phyloP scores from a whole-genome alignment of 805 yeast species.

The Metschnikowia matae region DNA sequence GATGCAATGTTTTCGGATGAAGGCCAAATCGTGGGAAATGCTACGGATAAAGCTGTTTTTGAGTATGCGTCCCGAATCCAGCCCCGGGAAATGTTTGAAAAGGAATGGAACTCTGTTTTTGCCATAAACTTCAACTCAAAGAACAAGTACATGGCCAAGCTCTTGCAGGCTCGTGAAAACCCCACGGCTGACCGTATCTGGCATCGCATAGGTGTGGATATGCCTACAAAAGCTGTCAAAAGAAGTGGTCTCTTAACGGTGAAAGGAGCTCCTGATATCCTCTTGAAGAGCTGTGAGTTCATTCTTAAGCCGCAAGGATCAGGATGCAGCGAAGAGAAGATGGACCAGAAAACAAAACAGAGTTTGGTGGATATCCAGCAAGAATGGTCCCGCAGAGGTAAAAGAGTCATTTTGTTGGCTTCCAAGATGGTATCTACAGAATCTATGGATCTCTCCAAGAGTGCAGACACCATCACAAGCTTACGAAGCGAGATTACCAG shows the following conservation, averaged over 20 bases:
- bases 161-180: slow-evolving; percentile 18
- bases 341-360: slow-evolving; percentile 14
- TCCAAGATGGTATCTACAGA: slow-evolving; percentile 21
- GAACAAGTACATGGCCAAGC: slow-evolving; percentile 41
- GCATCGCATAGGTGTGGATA: slow-evolving; percentile 9
- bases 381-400: slow-evolving; percentile 35
- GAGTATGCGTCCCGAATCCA: slow-evolving; percentile 28
- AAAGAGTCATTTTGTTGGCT: slow-evolving; percentile 31
- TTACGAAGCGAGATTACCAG: slow-evolving; percentile 14
- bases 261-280: slow-evolving; percentile 48
- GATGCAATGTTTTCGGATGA: slow-evolving; percentile 23
- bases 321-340: slow-evolving; percentile 8
- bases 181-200: slow-evolving; percentile 2
- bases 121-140: slow-evolving; percentile 44
- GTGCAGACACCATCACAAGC: slow-evolving; percentile 12
- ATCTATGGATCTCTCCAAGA: slow-evolving; percentile 8
- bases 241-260: slow-evolving; percentile 24
- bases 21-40: slow-evolving; percentile 38
- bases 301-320: slow-evolving; percentile 7
- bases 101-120: slow-evolving; percentile 22
- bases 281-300: slow-evolving; percentile 27
- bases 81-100: slow-evolving; percentile 9
- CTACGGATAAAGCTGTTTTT: slow-evolving; percentile 45
- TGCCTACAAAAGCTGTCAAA: slow-evolving; percentile 9
- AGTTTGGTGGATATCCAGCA: slow-evolving; percentile 25